Evolutionary conservation across 148 eudicot species (phyloP).

Genomic region (Beta vulgaris): DNA sequence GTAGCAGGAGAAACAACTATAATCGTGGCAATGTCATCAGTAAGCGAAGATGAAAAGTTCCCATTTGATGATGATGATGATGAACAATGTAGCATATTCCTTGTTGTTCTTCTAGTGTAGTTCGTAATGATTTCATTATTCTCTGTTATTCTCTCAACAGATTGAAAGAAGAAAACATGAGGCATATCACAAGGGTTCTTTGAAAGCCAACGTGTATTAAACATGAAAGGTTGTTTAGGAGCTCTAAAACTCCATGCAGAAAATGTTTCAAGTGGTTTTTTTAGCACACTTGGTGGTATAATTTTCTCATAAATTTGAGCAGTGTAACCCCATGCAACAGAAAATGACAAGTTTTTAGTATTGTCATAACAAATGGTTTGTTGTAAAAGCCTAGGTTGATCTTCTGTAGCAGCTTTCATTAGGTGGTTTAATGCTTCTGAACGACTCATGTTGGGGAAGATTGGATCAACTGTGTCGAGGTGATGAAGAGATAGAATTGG

Average conservation of each 20-base stretch:
- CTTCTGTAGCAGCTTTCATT: slow-evolving; percentile 43
- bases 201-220: slow-evolving; percentile 41
- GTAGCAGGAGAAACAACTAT: slow-evolving; percentile 45
- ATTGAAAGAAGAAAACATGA: slow-evolving; percentile 50
- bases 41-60: slow-evolving; percentile 9
- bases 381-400: slow-evolving; percentile 46
- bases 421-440: slow-evolving; percentile 45
- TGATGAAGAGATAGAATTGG: slow-evolving; percentile 59
- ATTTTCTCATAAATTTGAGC: slow-evolving; percentile 44
- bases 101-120: slow-evolving; percentile 33
- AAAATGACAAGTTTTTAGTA: slow-evolving; percentile 44
- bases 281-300: slow-evolving; percentile 40
- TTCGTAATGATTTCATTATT: slow-evolving; percentile 28
- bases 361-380: slow-evolving; percentile 60
- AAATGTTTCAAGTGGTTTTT: slow-evolving; percentile 58
- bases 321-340: slow-evolving; percentile 69
- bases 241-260: slow-evolving; percentile 41
- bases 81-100: slow-evolving; percentile 28
- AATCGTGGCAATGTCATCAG: slow-evolving; percentile 31
- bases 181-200: slow-evolving; percentile 50
- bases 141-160: slow-evolving; percentile 18
- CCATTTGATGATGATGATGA: background rate
- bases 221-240: slow-evolving; percentile 38
- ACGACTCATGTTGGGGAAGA: slow-evolving; percentile 50
- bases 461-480: slow-evolving; percentile 44